Conservation (phyloP, 202 grass and related monocot genomes). For the Schoenoplectus tabernaemontani region DNA sequence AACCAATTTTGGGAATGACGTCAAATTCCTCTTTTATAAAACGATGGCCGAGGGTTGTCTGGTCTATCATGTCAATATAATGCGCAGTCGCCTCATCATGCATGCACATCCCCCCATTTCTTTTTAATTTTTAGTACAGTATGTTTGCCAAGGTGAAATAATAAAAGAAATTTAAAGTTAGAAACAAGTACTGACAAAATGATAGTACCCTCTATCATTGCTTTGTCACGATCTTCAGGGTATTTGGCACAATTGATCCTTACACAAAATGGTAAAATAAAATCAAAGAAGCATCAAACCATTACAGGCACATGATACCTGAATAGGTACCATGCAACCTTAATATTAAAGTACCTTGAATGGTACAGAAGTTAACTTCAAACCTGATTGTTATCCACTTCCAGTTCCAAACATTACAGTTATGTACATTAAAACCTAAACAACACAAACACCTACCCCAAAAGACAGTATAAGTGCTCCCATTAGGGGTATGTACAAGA, state of each 20-base stretch:
- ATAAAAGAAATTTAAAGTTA: background rate
- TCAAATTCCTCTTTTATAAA: constrained; percentile 39
- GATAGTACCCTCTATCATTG: background rate
- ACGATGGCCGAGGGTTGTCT: constrained; percentile 39
- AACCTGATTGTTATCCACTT: background rate
- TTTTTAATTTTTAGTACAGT: background rate
- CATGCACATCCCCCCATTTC: constrained; percentile 51
- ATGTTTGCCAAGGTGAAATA: background rate
- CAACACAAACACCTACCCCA: background rate
- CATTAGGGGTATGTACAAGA: background rate
- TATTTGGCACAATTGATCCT: background rate
- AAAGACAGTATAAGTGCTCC: background rate
- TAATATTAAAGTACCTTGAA: background rate
- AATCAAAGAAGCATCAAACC: background rate
- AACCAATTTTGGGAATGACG: constrained; percentile 30
- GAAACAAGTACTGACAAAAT: background rate
- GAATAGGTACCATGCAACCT: background rate
- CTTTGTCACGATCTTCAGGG: background rate
- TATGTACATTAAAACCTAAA: background rate
- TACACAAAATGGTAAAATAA: background rate
- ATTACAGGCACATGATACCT: background rate
- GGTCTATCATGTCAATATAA: constrained; percentile 51
- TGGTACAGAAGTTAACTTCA: background rate
- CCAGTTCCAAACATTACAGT: background rate
- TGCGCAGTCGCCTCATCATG: constrained; percentile 42